Conservation (phyloP, 2,329 filamentous ascomycete species). For the Beauveria pseudobassiana region DNA sequence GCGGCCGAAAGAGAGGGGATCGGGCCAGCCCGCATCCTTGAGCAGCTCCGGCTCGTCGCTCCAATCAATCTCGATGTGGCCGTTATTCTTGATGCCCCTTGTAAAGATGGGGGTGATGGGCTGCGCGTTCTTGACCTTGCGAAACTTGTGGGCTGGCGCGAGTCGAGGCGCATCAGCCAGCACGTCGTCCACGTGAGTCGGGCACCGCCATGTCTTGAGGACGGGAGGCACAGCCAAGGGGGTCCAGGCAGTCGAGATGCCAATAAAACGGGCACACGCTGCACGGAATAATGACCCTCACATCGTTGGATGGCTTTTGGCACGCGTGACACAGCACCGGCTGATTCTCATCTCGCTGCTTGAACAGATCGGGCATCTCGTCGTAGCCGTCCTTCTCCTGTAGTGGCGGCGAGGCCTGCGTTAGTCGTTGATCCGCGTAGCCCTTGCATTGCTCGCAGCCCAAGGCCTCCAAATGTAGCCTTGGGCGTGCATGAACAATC, state of each 20-base stretch:
- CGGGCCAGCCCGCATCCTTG: slow-evolving; percentile 49
- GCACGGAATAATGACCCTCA: slow-evolving; percentile 74
- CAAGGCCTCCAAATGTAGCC: background rate
- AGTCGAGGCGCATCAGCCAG: slow-evolving; percentile 52
- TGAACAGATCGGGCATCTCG: slow-evolving; percentile 59
- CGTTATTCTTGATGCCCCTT: slow-evolving; percentile 64
- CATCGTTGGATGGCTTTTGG: slow-evolving; percentile 51
- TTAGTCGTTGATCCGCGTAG: background rate
- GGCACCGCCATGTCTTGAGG: slow-evolving; percentile 78
- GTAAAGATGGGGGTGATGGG: slow-evolving; percentile 44
- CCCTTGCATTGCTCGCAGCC: background rate
- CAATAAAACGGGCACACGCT: slow-evolving; percentile 75
- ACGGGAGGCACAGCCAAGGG: slow-evolving; percentile 73
- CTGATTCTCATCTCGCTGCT: slow-evolving; percentile 66
- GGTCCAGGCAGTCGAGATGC: slow-evolving; percentile 89
- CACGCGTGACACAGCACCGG: slow-evolving; percentile 73
- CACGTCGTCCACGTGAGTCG: slow-evolving; percentile 74
- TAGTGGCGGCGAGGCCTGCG: background rate
- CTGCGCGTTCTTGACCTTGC: slow-evolving; percentile 49
- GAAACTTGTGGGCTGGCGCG: slow-evolving; percentile 53
- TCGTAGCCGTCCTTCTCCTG: slow-evolving; percentile 50
- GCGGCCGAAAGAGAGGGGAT: slow-evolving; percentile 54
- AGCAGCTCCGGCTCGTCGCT: slow-evolving; percentile 50
- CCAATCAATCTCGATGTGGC: slow-evolving; percentile 61
- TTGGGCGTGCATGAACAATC: background rate